phyloP scores from a whole-genome alignment of 2,329 filamentous ascomycete species.

The Coniochaeta sp. region DNA sequence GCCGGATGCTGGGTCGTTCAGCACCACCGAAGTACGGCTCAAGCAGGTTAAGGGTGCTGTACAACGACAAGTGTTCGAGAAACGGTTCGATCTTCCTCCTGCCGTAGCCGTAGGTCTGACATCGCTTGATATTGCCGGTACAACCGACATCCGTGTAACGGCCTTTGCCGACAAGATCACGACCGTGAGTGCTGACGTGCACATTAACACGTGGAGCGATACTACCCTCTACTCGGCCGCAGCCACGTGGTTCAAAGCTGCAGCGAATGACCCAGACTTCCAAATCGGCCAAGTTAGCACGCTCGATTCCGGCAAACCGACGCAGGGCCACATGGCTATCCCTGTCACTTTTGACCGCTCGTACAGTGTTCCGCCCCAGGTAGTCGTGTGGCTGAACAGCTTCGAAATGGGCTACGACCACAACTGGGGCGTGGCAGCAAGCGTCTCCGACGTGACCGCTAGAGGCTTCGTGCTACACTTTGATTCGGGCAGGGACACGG shows the following conservation, averaged over 20 bases:
- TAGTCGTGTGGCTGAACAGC: not conserved
- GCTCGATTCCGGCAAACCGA: not conserved
- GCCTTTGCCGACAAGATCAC: not conserved
- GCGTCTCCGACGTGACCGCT: too few relatives aligned
- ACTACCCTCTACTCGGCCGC: not conserved
- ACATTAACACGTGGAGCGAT: not conserved
- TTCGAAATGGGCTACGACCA: not conserved
- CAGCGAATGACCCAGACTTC: not conserved
- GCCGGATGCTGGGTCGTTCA: constrained; percentile 6
- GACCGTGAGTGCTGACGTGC: not conserved
- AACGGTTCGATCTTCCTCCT: not conserved
- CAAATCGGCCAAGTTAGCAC: not conserved
- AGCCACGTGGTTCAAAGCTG: not conserved
- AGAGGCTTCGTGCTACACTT: too few relatives aligned
- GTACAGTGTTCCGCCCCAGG: not conserved
- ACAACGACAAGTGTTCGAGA: too few relatives aligned
- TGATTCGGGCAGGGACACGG: too few relatives aligned
- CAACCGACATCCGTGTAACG: not conserved
- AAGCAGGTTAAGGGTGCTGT: too few relatives aligned
- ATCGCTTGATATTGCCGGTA: not conserved
- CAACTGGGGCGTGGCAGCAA: not conserved
- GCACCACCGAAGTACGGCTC: not conserved
- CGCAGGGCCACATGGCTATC: not conserved
- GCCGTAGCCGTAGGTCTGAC: not conserved
- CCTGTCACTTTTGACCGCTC: not conserved